Percentiles rank a stretch among this genome's conserved stretches.
Conservation (phyloP, 75 land plant genomes). For the Picea glauca region DNA sequence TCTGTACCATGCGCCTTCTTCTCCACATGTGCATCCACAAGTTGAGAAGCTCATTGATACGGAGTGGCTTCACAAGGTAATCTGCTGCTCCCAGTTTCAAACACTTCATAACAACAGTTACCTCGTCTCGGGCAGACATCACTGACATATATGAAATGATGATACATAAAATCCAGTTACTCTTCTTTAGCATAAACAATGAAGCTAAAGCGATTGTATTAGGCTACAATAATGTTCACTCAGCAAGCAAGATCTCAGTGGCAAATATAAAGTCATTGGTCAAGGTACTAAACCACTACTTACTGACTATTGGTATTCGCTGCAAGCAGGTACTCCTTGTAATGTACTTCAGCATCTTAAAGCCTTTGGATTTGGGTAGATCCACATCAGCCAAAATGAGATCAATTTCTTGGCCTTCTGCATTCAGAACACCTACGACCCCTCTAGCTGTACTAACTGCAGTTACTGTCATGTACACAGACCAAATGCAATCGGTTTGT, state of each 20-base stretch:
- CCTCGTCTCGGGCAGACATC: constrained; percentile 89
- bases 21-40: constrained; percentile 97
- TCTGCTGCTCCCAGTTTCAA: constrained; percentile 85
- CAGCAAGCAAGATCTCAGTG: too few species aligned
- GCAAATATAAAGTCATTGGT: constrained; percentile 4
- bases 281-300: constrained; percentile 9
- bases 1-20: constrained; percentile 64
- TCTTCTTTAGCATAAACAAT: too few species aligned
- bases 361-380: constrained; percentile 69
- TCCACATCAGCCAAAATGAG: constrained; percentile 80
- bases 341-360: constrained; percentile 78
- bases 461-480: constrained; percentile 41
- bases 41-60: constrained; percentile 79
- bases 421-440: constrained; percentile 69
- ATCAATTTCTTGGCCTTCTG: constrained; percentile 62
- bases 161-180: too few species aligned
- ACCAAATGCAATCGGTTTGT: not conserved
- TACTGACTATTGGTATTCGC: constrained; percentile 73
- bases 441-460: constrained; percentile 70
- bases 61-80: constrained; percentile 89
- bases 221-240: too few species aligned
- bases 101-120: constrained; percentile 82
- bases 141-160: constrained; percentile 27
- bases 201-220: too few species aligned
- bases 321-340: constrained; percentile 38